Evolutionary conservation across 306 rosid genomes (phyloP).

Genomic region (Luffa acutangula): DNA sequence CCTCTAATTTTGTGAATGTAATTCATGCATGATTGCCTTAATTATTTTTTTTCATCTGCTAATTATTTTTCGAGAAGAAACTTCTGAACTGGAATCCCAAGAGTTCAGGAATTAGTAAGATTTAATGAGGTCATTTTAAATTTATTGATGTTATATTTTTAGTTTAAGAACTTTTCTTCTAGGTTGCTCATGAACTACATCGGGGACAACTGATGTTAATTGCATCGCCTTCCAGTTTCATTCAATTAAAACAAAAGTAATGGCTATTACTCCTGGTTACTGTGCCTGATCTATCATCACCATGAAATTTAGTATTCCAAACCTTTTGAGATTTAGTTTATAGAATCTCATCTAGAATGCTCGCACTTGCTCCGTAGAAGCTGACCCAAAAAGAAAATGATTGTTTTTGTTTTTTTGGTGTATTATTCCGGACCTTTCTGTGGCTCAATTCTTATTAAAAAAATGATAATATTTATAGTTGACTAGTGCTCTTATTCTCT

Average conservation of each 20-base stretch:
- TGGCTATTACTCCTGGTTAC: neutral
- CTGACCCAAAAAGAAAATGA: neutral
- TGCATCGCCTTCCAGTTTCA: constrained; percentile 54
- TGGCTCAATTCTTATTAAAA: neutral
- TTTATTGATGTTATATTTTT: neutral
- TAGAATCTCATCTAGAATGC: neutral
- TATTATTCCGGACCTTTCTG: neutral
- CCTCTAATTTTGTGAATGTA: neutral
- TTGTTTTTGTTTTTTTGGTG: neutral
- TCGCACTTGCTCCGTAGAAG: neutral
- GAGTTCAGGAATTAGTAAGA: neutral
- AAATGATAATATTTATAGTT: neutral
- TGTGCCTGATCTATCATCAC: neutral
- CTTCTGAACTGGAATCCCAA: neutral
- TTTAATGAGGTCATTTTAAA: neutral
- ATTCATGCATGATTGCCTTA: neutral
- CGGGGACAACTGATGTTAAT: constrained; percentile 51
- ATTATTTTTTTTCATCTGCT: neutral
- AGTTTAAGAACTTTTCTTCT: constrained; percentile 45
- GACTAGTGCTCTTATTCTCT: neutral
- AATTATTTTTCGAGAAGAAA: neutral
- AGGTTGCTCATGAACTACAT: constrained; percentile 73
- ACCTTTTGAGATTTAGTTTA: neutral
- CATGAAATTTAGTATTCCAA: neutral
- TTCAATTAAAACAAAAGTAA: constrained; percentile 57